A percentile compares a stretch with the other conserved stretches of the same genome.
phyloP scores from a whole-genome alignment of 1,284 basidiomycete genomes.

The Meira miltonrushii region DNA sequence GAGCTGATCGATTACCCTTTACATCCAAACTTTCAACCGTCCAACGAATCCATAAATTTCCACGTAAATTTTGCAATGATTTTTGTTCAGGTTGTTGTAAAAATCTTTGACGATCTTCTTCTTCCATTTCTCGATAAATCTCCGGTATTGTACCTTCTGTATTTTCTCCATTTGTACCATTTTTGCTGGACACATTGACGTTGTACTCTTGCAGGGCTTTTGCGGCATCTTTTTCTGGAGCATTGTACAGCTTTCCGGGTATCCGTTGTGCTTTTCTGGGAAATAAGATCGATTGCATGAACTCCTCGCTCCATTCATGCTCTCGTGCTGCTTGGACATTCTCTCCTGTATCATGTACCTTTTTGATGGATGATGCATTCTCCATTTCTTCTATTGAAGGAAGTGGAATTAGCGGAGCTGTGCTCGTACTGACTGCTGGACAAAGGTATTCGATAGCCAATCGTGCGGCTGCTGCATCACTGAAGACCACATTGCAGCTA shows the following conservation, averaged over 20 bases:
- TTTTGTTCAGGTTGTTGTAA: conserved; percentile 10
- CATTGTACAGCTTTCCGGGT: conserved; percentile 39
- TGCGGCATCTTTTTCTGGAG: conserved; percentile 33
- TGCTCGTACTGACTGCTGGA: conserved; percentile 10
- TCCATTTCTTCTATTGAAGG: conserved; percentile 3
- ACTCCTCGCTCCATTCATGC: conserved; percentile 19
- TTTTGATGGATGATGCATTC: conserved; percentile 16
- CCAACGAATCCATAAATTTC: conserved; percentile 35
- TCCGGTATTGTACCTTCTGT: conserved; percentile 24
- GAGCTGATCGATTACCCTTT: conserved; percentile 32
- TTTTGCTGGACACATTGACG: background rate
- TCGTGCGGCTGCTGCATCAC: conserved; percentile 28
- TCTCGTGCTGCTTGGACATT: conserved; percentile 13
- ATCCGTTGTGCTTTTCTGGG: conserved; percentile 34
- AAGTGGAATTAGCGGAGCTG: background rate
- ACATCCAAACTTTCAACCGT: conserved; percentile 36
- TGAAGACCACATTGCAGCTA: conserved; percentile 45
- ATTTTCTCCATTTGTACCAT: conserved; percentile 3
- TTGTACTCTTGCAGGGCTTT: background rate
- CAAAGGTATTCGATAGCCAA: conserved; percentile 38
- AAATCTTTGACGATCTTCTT: conserved; percentile 23
- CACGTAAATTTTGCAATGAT: conserved; percentile 22
- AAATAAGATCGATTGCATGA: conserved; percentile 24
- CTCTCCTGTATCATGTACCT: conserved; percentile 7
- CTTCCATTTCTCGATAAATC: conserved; percentile 48